These are phyloP conservation scores for Verticillium zaregamsianum DNA, from an alignment of 2,329 filamentous ascomycete genomes.

Conservation along the genomic window DNA sequence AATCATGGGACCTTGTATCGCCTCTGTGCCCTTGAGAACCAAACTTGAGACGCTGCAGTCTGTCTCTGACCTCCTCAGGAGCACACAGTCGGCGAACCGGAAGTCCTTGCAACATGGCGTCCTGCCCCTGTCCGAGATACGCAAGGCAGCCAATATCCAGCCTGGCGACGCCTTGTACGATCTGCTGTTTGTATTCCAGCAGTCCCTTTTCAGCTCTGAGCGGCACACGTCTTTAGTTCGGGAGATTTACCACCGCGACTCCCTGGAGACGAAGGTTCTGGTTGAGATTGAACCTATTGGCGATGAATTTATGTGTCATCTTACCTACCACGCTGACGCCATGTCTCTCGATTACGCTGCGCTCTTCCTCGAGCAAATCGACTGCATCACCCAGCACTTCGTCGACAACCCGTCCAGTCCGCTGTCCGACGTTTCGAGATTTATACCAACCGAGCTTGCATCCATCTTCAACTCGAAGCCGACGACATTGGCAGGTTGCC, in stretches of 20 bases:
- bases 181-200: constrained; percentile 79
- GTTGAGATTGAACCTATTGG: constrained; percentile 68
- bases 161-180: constrained; percentile 65
- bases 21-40: constrained; percentile 68
- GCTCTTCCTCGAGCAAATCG: constrained; percentile 58
- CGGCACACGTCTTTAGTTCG: constrained; percentile 31
- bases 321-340: constrained; percentile 41
- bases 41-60: constrained; percentile 48
- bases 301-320: constrained; percentile 34
- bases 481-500: constrained; percentile 23
- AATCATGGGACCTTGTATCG: constrained; percentile 75
- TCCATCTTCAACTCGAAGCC: constrained; percentile 46
- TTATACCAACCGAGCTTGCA: constrained; percentile 27
- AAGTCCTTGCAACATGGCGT: constrained; percentile 59
- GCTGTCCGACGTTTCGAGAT: constrained; percentile 14
- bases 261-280: constrained; percentile 70
- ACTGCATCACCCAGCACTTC: constrained; percentile 37
- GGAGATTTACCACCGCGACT: constrained; percentile 61
- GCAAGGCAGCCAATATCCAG: constrained; percentile 50
- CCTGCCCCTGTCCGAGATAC: constrained; percentile 66
- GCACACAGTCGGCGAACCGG: constrained; percentile 62
- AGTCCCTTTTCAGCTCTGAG: constrained; percentile 49
- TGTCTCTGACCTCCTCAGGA: constrained; percentile 57
- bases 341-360: constrained; percentile 53
- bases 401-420: constrained; percentile 6